Evolutionary conservation across 2,329 filamentous ascomycete genomes (phyloP).

Genomic region (Fusarium clavum): DNA sequence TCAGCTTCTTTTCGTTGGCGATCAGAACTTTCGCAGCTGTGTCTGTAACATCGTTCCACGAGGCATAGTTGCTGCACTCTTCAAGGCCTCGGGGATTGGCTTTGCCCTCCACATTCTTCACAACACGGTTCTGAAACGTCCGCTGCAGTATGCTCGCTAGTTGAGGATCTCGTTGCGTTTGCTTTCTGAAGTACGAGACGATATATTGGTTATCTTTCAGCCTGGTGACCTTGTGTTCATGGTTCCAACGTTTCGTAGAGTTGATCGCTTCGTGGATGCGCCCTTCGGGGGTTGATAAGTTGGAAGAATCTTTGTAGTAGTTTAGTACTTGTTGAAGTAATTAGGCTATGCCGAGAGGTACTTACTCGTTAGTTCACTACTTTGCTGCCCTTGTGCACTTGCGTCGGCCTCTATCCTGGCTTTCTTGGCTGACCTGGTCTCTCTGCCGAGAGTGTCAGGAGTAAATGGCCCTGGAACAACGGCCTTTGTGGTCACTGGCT

Average conservation of each 20-base stretch:
- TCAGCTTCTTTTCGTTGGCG: conserved; percentile 35
- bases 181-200: conserved; percentile 51
- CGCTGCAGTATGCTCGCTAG: conserved; percentile 52
- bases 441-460: conserved; percentile 1
- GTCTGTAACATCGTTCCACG: conserved; percentile 52
- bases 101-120: conserved; percentile 15
- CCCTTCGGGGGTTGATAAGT: conserved; percentile 12
- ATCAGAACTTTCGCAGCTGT: conserved; percentile 50
- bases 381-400: conserved; percentile 1
- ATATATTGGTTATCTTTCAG: conserved; percentile 49
- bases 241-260: conserved; percentile 55
- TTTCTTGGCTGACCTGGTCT: conserved; percentile 25
- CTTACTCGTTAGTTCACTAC: conserved; percentile 6
- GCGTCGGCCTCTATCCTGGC: not conserved
- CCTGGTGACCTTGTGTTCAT: conserved; percentile 52
- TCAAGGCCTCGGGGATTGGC: conserved; percentile 45
- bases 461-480: not conserved
- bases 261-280: conserved; percentile 52
- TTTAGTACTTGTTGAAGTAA: not conserved
- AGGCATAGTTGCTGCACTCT: conserved; percentile 50
- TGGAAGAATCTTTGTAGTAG: conserved; percentile 6
- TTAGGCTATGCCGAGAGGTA: not conserved
- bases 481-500: conserved; percentile 34
- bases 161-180: conserved; percentile 51
- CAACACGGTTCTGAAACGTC: conserved; percentile 45